Conservation (phyloP, 805 yeast genomes). For the Phaffomyces thermotolerans region DNA sequence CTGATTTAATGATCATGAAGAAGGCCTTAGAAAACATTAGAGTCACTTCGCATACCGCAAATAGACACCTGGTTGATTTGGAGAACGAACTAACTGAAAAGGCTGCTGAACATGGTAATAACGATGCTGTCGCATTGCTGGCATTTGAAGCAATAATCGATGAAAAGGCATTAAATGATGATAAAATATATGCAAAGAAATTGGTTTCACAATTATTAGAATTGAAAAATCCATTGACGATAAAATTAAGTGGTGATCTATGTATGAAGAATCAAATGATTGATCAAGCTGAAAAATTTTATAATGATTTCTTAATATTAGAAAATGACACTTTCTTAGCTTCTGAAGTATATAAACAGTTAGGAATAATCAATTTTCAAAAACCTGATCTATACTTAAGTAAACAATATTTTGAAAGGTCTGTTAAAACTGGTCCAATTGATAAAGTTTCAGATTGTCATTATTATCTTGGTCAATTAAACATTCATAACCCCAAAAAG, state of each 20-base stretch:
- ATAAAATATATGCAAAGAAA: constrained; percentile 52
- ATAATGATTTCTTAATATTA: constrained; percentile 47
- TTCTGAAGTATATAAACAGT: constrained; percentile 63
- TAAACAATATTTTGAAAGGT: constrained; percentile 49
- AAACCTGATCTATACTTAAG: constrained; percentile 45
- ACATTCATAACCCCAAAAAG: constrained; percentile 54
- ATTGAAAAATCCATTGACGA: constrained; percentile 61
- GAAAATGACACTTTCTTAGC: constrained; percentile 54
- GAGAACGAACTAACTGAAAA: constrained; percentile 72
- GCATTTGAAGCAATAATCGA: constrained; percentile 56
- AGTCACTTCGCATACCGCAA: constrained; percentile 49
- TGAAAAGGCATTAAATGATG: constrained; percentile 38
- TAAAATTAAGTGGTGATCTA: constrained; percentile 74
- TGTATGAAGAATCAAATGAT: constrained; percentile 43
- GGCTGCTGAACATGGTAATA: constrained; percentile 78
- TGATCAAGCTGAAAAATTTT: constrained; percentile 53
- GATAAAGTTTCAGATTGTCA: constrained; percentile 69
- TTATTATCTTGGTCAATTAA: constrained; percentile 67
- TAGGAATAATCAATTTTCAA: constrained; percentile 57
- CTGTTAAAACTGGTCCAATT: constrained; percentile 53
- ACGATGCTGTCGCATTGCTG: constrained; percentile 70
- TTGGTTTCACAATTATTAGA: constrained; percentile 53
- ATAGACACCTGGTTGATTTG: constrained; percentile 47
- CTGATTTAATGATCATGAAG: constrained; percentile 63
- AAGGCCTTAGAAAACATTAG: constrained; percentile 57